Evolutionary conservation across 495 filamentous ascomycete species (phyloP), one percentile per base, ranked within the genome.

Genomic region (Tuber microsphaerosporum): DNA sequence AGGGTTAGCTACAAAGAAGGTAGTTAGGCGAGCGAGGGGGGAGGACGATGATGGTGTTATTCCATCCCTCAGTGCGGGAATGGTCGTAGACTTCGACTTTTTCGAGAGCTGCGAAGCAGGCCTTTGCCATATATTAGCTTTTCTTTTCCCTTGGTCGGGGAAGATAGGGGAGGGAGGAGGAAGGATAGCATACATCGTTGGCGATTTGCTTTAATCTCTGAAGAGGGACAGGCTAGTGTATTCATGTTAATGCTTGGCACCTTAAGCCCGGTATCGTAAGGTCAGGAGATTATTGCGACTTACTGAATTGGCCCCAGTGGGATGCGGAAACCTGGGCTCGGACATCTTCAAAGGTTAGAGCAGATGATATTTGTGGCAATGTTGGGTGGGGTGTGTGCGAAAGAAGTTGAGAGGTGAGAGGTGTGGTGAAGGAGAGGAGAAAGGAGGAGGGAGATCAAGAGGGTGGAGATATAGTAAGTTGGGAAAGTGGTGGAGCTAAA

Each of bases 1-100:
- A n/a, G 70, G 19, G 44, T 39, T 73, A 44, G 61, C 41, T 44
- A 44, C 45, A 22, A 45, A 41, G 26, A 71, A 14, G 46, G 61
- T 20, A 69, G 44, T n/a, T 26, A 37, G 70, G 37, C 37, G 74
- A 16, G 37, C 37, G 74, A 16, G 56, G 71, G 75, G 69, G 79
- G 61, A 44, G 74, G 88, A 97, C 93, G 83, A 99, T 97, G 84
- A 99, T 97, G 72, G 87, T 84, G 34, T 89, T 89, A 85, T 98
- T 99, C 96, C 96, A 98, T 71, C 87, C 83, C 75, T 90, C 88
- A 72, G 93, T 93, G 74, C 89, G 88, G 72, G 89, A 82, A 84
- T 97, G 95, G 71, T 96, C 91, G 84, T 99, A 99, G 84, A 84
- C 88, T 56, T 92, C 88, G 70, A 88, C 88, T 77, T 85, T 87